phyloP scores from a whole-genome alignment of 768 basidiomycete genomes.

The Suillus decipiens region DNA sequence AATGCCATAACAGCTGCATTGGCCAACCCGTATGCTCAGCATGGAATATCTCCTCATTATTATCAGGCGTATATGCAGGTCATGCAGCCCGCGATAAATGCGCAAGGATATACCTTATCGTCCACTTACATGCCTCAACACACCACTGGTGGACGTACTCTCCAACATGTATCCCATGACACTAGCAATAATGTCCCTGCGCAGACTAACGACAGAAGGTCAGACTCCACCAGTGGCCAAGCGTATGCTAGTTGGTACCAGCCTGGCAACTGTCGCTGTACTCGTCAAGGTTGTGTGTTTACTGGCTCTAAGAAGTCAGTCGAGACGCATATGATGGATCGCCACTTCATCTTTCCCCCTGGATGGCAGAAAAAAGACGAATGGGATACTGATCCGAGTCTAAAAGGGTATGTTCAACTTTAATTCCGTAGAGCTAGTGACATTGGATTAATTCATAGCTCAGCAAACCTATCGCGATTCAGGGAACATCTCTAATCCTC shows the following conservation, averaged over 20 bases:
- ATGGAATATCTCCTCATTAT: conserved; percentile 50
- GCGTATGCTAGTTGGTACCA: conserved; percentile 55
- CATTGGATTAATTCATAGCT: neutral
- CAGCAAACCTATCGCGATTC: conserved; percentile 74
- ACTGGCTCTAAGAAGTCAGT: conserved; percentile 69
- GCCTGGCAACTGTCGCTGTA: conserved; percentile 60
- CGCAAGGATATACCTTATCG: conserved; percentile 41
- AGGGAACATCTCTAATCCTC: conserved; percentile 75
- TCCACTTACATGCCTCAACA: conserved; percentile 36
- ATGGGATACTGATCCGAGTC: conserved; percentile 83
- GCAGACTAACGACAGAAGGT: conserved; percentile 10
- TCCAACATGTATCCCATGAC: conserved; percentile 4
- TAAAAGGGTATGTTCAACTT: conserved; percentile 61
- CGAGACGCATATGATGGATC: conserved; percentile 85
- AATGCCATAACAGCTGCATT: conserved; percentile 26
- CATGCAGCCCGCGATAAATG: conserved; percentile 24
- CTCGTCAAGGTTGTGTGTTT: conserved; percentile 65
- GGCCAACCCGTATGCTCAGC: conserved; percentile 29
- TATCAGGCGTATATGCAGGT: conserved; percentile 53
- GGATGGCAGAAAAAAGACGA: conserved; percentile 66
- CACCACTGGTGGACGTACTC: neutral
- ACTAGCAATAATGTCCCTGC: neutral
- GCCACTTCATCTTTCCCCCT: conserved; percentile 81
- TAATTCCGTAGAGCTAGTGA: neutral
- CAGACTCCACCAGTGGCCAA: conserved; percentile 21